Conservation (phyloP, 148 eudicot genomes). For the Polygonum aviculare region DNA sequence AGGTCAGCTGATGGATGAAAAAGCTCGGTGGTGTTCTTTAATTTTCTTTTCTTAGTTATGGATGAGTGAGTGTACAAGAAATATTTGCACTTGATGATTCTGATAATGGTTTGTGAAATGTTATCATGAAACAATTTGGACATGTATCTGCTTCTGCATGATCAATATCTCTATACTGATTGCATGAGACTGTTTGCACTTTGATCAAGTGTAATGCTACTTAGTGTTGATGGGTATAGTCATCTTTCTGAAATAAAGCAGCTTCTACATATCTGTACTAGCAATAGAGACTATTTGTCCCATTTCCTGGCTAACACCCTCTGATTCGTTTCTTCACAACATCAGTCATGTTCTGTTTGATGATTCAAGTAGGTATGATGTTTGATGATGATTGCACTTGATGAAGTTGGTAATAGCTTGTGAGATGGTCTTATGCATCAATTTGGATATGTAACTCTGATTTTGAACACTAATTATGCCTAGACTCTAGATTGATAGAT, state of each 20-base stretch:
- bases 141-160: background rate
- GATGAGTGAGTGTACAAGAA: background rate
- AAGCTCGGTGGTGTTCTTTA: background rate
- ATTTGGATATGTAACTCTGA: too few relatives aligned
- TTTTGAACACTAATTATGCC: too few relatives aligned
- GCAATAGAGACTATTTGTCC: background rate
- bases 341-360: background rate
- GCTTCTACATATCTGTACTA: background rate
- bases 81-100: background rate
- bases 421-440: too few relatives aligned
- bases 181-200: too few relatives aligned
- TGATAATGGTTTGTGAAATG: background rate
- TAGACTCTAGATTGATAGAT: background rate
- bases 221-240: background rate
- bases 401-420: too few relatives aligned
- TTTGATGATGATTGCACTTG: too few relatives aligned
- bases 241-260: background rate
- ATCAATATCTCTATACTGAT: background rate
- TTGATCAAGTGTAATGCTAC: background rate
- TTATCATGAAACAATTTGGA: background rate
- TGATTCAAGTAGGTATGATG: too few relatives aligned
- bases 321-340: background rate
- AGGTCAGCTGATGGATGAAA: conserved; percentile 7
- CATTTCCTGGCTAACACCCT: background rate
- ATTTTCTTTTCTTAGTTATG: background rate